These are phyloP conservation scores for Mycena venus DNA, from an alignment of 768 basidiomycete genomes.

Conservation along the genomic window DNA sequence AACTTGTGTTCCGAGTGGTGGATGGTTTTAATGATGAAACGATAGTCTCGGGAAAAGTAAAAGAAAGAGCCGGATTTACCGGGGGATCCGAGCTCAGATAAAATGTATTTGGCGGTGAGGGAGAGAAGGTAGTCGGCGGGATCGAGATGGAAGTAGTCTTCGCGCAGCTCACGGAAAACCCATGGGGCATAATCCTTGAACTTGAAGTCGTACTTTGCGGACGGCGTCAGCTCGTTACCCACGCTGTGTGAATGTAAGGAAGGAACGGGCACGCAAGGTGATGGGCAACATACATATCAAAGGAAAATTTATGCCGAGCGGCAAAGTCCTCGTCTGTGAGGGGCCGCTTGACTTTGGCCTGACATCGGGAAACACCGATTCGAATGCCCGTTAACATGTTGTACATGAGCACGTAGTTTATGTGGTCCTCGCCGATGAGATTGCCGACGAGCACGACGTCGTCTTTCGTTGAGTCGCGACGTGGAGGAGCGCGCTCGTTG, in stretches of 20 bases:
- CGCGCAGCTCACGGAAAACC: constrained; percentile 96
- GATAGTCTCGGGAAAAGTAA: constrained; percentile 98
- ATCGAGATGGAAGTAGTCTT: constrained; percentile 94
- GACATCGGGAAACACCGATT: constrained; percentile 95
- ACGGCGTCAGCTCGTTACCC: constrained; percentile 98
- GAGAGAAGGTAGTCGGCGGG: constrained; percentile 98
- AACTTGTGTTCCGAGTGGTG: constrained; percentile 96
- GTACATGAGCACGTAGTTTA: constrained; percentile 99
- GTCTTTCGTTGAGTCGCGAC: constrained; percentile 29
- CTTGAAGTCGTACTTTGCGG: constrained; percentile 99
- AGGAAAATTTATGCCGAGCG: constrained; percentile 94
- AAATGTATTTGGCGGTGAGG: constrained; percentile 96
- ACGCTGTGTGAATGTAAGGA: constrained; percentile 61
- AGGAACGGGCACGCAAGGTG: background rate
- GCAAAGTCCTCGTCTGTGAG: constrained; percentile 89
- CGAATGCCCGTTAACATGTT: constrained; percentile 99
- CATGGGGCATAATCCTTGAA: constrained; percentile 99
- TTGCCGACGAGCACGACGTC: constrained; percentile 67
- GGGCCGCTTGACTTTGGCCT: constrained; percentile 92
- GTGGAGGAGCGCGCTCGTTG: constrained; percentile 31
- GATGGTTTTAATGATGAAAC: constrained; percentile 99
- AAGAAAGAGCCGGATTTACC: constrained; percentile 99
- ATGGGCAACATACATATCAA: constrained; percentile 84
- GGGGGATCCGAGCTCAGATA: constrained; percentile 97
- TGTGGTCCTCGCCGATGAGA: constrained; percentile 97